These are phyloP conservation scores for Alternaria arborescens DNA, from an alignment of 2,329 filamentous ascomycete genomes.

Conservation along the genomic window DNA sequence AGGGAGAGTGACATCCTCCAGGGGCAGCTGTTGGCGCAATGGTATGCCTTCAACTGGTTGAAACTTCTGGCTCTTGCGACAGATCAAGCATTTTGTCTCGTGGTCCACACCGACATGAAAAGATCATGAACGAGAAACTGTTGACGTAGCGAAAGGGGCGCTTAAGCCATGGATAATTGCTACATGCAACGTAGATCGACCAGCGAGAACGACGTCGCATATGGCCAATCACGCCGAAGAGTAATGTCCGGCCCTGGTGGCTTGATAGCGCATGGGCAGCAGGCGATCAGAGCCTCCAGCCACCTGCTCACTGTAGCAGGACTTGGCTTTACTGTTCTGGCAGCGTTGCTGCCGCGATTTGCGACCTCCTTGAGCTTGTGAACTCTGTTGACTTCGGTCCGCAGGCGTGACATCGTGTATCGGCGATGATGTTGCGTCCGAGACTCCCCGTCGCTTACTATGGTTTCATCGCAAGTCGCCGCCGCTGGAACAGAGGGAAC, in stretches of 20 bases:
- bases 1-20: neutral
- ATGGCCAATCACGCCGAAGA: slow-evolving; percentile 23
- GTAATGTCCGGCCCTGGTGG: slow-evolving; percentile 26
- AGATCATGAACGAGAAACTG: slow-evolving; percentile 11
- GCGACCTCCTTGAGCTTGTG: slow-evolving; percentile 2
- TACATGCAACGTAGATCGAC: slow-evolving; percentile 22
- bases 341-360: slow-evolving; percentile 6
- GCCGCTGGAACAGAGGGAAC: slow-evolving; percentile 33
- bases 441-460: slow-evolving; percentile 32
- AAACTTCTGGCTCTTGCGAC: slow-evolving; percentile 18
- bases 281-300: slow-evolving; percentile 31
- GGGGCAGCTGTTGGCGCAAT: slow-evolving; percentile 2
- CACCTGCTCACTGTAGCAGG: slow-evolving; percentile 18
- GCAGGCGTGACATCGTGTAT: slow-evolving; percentile 7
- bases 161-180: slow-evolving; percentile 11
- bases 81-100: slow-evolving; percentile 4
- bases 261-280: slow-evolving; percentile 36
- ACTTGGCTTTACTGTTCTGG: slow-evolving; percentile 13
- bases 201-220: slow-evolving; percentile 16
- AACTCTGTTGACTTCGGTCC: neutral
- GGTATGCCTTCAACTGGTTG: slow-evolving; percentile 14
- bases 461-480: slow-evolving; percentile 41
- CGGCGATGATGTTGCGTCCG: slow-evolving; percentile 41
- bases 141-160: slow-evolving; percentile 27
- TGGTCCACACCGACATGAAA: slow-evolving; percentile 3